Base-by-base conservation (phyloP, 2,329 filamentous ascomycete species). In the Alternaria arborescens region DNA sequence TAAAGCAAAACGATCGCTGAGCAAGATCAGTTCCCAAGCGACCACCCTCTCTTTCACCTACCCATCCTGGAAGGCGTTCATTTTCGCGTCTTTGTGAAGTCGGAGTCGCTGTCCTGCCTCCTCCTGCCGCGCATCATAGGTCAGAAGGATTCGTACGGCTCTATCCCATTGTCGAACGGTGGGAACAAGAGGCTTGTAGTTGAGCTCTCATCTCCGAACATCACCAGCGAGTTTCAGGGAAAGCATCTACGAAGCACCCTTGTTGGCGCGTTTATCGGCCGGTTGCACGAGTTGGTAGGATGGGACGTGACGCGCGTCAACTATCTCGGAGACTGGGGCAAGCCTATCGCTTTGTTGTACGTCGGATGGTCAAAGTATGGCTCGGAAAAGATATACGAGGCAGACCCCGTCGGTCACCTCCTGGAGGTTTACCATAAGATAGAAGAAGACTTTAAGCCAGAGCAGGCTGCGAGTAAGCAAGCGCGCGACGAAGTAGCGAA, bases 171-270 rank as follows among this genome's bases (percentile, higher is more conserved):
- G n/a, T n/a, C n/a, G n/a, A n/a, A n/a, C n/a, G n/a, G n/a, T n/a
- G n/a, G n/a, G n/a, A n/a, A n/a, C 58, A 89, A 88, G 79, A 84
- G 82, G 60, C 72, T 85, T 3, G 82, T 92, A 32, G 83, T 92
- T 65, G 90, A 92, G 69, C 92, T 92, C 71, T 91, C 89, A 1
- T 91, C 89, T 0, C 90, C 90, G 30, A 92, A 92, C 72, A 91
- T 92, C 56, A 88, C 89, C 30, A 91, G 90, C 76, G 89, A 88
- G 16, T 90, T 91, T 71, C 85, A 89, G 66, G 87, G 85, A 22
- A 86, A 85, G 6, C 88, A 91, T 78, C 79, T 91, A 43, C 84
- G 88, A 62, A 90, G 87, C 67, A 91, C 88, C 20, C 88, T 91
- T 47, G 85, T 90, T 46, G 88, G 88, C 18, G 85, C 84, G 14